A percentile compares a stretch with the other conserved stretches of the same genome.
These are phyloP conservation scores for Crithidia sp. DNA, from an alignment of 208 protist genomes.

Conservation along the genomic window DNA sequence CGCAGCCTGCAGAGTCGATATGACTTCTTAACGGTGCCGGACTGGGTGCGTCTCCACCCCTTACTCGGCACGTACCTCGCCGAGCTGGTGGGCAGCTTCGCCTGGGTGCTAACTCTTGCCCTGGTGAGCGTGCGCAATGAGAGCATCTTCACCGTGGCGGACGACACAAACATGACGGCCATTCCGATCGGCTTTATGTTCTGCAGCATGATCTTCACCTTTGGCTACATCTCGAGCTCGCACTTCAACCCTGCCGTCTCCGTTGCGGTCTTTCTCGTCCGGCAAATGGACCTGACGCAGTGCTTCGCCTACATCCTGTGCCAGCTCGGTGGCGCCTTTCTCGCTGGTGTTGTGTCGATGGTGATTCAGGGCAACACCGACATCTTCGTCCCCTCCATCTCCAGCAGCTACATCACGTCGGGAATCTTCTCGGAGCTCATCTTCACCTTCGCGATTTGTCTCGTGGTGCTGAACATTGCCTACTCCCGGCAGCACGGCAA, in stretches of 20 bases:
- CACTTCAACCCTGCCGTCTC: slow-evolving; percentile 90
- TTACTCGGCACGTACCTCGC: slow-evolving; percentile 80
- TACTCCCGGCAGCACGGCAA: slow-evolving; percentile 74
- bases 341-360: slow-evolving; percentile 78
- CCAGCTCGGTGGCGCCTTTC: slow-evolving; percentile 65
- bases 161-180: slow-evolving; percentile 74
- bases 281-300: slow-evolving; percentile 53
- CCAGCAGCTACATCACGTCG: slow-evolving; percentile 58
- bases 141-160: slow-evolving; percentile 57
- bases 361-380: slow-evolving; percentile 67
- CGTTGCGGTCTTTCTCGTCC: slow-evolving; percentile 71
- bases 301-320: slow-evolving; percentile 70
- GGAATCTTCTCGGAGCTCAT: slow-evolving; percentile 85
- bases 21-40: slow-evolving; percentile 76
- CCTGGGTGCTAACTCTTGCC: slow-evolving; percentile 71
- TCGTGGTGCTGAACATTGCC: slow-evolving; percentile 78
- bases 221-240: slow-evolving; percentile 80
- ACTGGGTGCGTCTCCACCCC: slow-evolving; percentile 87
- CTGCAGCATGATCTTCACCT: slow-evolving; percentile 80
- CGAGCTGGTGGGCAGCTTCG: slow-evolving; percentile 83
- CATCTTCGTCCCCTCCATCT: slow-evolving; percentile 76
- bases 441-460: slow-evolving; percentile 79
- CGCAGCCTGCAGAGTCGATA: slow-evolving; percentile 54
- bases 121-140: slow-evolving; percentile 75
- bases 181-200: slow-evolving; percentile 88